Evolutionary conservation across 768 basidiomycete species (phyloP), one percentile per base, ranked within the genome.

Genomic region (Amanita polypyramis): DNA sequence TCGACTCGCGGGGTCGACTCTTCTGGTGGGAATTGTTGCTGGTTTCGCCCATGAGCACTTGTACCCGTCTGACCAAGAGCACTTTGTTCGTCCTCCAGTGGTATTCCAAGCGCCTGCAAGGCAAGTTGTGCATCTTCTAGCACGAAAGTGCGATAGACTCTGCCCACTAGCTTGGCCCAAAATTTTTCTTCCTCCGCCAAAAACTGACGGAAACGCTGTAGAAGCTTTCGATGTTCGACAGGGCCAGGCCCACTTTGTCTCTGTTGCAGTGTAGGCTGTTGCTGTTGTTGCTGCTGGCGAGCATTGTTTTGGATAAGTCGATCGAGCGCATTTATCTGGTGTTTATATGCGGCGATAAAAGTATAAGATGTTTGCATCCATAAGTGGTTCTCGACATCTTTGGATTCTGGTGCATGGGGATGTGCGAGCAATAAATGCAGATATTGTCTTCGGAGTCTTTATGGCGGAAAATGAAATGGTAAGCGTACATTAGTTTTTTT

Each of bases 351-450:
- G 12, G 83, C 69, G 53, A 95, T 95, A 65, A 91, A 79, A 33
- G 77, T 73, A 64, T 95, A 87, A 32, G 88, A 86, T 0, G 92
- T 94, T 60, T 90, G 85, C 79, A 92, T 88, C 91, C 92, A 95
- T 7, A 95, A 74, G 54, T 85, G 81, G 25, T 76, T 85, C 60
- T 92, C 86, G 35, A 77, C 79, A 66, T 89, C 85, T 59, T 82
- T 80, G 41, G 82, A 80, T 62, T 89, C 85, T 42, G 72, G 75
- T 36, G 83, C 73, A 56, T 75, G 77, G 1, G 86, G 82, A 58
- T 85, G 70, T 17, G 78, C 61, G 53, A 89, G 74, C 15, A 91
- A 72, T 32, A 89, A 69, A 39, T 71, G 76, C 43, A 90, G 69
- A 61, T 87, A 81, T 36, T 75, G 76, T 46, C 79, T 75, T 43